Evolutionary conservation across 768 basidiomycete genomes (phyloP).

Genomic region (Leccinellum albellum): DNA sequence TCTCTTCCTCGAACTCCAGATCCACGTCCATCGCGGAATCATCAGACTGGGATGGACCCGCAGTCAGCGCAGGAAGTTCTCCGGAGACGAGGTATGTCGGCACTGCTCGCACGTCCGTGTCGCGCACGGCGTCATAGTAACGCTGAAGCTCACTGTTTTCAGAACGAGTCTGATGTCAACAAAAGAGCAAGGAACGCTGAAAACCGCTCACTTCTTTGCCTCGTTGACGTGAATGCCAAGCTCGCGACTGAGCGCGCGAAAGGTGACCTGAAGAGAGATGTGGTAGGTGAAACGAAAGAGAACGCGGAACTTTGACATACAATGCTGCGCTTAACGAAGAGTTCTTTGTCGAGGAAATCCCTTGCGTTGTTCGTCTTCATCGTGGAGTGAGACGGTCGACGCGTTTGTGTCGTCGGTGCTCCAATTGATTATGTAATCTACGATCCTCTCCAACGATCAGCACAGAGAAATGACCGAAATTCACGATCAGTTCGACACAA

Average conservation of each 20-base stretch:
- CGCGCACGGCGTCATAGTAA: slow-evolving; percentile 47
- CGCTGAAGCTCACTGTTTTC: slow-evolving; percentile 54
- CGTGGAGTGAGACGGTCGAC: background rate
- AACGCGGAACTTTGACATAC: slow-evolving; percentile 25
- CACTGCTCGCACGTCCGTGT: slow-evolving; percentile 27
- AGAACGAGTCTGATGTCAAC: background rate
- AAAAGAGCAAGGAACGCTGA: background rate
- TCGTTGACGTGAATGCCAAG: slow-evolving; percentile 69
- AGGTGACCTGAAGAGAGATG: slow-evolving; percentile 58
- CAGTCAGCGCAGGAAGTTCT: slow-evolving; percentile 33
- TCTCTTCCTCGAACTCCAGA: slow-evolving; percentile 37
- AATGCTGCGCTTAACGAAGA: slow-evolving; percentile 41
- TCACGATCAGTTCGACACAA: slow-evolving; percentile 92
- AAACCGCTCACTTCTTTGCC: slow-evolving; percentile 63
- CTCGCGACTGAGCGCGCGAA: slow-evolving; percentile 68
- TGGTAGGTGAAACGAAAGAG: background rate
- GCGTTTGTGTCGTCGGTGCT: background rate
- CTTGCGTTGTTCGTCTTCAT: slow-evolving; percentile 30
- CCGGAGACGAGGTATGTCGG: slow-evolving; percentile 78
- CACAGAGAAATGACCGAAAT: slow-evolving; percentile 72
- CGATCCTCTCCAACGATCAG: background rate
- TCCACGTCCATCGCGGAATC: slow-evolving; percentile 30
- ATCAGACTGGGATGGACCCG: background rate
- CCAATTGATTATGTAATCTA: background rate
- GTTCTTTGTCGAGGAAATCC: slow-evolving; percentile 46